phyloP scores from a whole-genome alignment of 495 filamentous ascomycete genomes.

The Aspergillus sparsus region DNA sequence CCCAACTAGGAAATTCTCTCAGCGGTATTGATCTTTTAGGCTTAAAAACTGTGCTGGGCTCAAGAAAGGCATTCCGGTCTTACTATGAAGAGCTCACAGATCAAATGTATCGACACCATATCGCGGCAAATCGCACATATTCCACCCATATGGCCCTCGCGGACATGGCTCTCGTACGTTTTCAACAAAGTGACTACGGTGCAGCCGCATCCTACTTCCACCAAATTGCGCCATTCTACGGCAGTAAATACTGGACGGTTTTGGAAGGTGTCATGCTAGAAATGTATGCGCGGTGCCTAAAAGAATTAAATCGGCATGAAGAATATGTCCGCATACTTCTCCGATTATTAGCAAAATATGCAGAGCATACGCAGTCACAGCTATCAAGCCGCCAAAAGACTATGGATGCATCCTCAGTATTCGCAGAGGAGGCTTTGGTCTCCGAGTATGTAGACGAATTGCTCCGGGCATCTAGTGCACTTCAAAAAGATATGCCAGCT shows the following conservation, averaged over 20 bases:
- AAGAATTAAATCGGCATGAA: slow-evolving; percentile 69
- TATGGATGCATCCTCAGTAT: slow-evolving; percentile 33
- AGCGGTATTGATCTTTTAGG: slow-evolving; percentile 34
- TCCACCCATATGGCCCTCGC: slow-evolving; percentile 75
- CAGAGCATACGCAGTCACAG: slow-evolving; percentile 41
- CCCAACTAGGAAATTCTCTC: slow-evolving; percentile 43
- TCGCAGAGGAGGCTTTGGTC: slow-evolving; percentile 55
- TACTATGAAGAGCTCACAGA: slow-evolving; percentile 73
- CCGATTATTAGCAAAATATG: slow-evolving; percentile 73
- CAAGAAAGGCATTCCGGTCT: slow-evolving; percentile 47
- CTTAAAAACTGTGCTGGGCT: slow-evolving; percentile 35
- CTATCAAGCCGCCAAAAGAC: slow-evolving; percentile 39
- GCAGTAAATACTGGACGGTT: slow-evolving; percentile 73
- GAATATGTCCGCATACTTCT: slow-evolving; percentile 78
- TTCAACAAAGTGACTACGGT: slow-evolving; percentile 65
- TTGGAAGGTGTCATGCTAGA: slow-evolving; percentile 81
- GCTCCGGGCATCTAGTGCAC: slow-evolving; percentile 57
- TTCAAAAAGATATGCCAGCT: slow-evolving; percentile 65
- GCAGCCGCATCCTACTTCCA: slow-evolving; percentile 79
- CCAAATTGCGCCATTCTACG: slow-evolving; percentile 79
- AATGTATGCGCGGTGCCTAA: slow-evolving; percentile 82
- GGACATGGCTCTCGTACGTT: slow-evolving; percentile 84
- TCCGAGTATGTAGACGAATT: slow-evolving; percentile 67
- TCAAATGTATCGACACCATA: slow-evolving; percentile 70
- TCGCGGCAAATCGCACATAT: slow-evolving; percentile 71